phyloP scores from a whole-genome alignment of 768 basidiomycete species.

The Lentinula detonsa region DNA sequence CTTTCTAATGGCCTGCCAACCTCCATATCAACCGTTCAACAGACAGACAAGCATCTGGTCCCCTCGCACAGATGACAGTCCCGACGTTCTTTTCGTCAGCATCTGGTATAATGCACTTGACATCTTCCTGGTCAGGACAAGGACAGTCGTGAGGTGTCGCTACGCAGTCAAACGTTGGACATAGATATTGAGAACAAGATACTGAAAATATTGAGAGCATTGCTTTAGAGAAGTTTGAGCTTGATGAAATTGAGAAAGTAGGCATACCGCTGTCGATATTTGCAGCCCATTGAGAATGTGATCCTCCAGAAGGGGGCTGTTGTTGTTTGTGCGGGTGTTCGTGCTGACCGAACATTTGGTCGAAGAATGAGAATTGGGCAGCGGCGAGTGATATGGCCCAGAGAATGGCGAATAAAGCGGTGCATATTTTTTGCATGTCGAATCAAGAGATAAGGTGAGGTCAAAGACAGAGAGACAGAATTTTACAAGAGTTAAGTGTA shows the following conservation, averaged over 20 bases:
- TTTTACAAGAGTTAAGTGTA: background rate
- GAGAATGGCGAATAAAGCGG: conserved; percentile 1
- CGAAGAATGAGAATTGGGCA: conserved; percentile 78
- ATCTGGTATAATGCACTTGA: conserved; percentile 74
- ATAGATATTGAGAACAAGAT: conserved; percentile 67
- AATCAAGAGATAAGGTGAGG: background rate
- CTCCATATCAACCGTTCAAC: conserved; percentile 35
- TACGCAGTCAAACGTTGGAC: conserved; percentile 69
- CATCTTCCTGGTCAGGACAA: conserved; percentile 70
- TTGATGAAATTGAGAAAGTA: conserved; percentile 13
- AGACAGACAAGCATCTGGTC: conserved; percentile 52
- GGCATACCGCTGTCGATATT: conserved; percentile 58
- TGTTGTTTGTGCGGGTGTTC: conserved; percentile 46
- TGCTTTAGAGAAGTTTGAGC: background rate
- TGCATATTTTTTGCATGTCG: conserved; percentile 5
- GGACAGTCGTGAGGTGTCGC: conserved; percentile 60
- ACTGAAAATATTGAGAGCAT: conserved; percentile 33
- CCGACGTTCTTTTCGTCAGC: conserved; percentile 41
- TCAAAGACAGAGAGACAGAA: background rate
- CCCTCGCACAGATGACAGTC: conserved; percentile 68
- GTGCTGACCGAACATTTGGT: conserved; percentile 71
- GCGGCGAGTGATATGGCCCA: conserved; percentile 20
- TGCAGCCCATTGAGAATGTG: conserved; percentile 49
- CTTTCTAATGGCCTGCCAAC: conserved; percentile 27
- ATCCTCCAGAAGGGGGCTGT: conserved; percentile 28